phyloP scores from a whole-genome alignment of 371 early-diverging fungal species.

The Apophysomyces ossiformis region DNA sequence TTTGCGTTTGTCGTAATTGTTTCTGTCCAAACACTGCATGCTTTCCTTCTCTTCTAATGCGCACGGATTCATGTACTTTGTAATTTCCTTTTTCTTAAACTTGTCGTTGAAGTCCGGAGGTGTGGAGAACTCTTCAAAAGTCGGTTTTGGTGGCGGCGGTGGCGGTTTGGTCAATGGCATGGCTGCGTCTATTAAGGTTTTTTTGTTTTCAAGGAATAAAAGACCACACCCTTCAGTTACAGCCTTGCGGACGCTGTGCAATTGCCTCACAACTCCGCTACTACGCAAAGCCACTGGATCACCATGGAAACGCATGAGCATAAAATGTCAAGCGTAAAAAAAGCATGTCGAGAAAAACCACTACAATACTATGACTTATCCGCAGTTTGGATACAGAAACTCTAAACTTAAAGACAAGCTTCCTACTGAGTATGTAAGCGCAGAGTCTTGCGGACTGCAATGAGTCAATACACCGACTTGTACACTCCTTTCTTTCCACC shows the following conservation, averaged over 20 bases:
- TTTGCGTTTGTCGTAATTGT: slow-evolving; percentile 61
- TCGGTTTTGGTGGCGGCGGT: slow-evolving; percentile 54
- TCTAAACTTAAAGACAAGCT: too few species aligned
- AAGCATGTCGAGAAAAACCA: too few species aligned
- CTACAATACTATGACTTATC: too few species aligned
- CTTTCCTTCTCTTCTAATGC: slow-evolving; percentile 62
- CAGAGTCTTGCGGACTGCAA: too few species aligned
- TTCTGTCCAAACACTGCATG: slow-evolving; percentile 66
- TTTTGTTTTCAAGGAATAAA: neutral
- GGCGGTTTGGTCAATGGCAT: slow-evolving; percentile 57
- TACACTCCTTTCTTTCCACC: too few species aligned
- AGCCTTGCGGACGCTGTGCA: neutral
- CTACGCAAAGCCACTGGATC: neutral
- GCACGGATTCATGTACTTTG: slow-evolving; percentile 72
- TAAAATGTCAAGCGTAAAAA: too few species aligned
- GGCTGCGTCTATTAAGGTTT: neutral
- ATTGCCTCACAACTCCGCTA: neutral
- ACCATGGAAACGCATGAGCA: too few species aligned
- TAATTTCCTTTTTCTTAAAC: slow-evolving; percentile 56
- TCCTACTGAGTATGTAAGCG: too few species aligned
- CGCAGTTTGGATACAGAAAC: too few species aligned
- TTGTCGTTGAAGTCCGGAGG: slow-evolving; percentile 59
- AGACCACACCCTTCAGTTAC: neutral
- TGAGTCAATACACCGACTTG: too few species aligned
- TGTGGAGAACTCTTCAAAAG: slow-evolving; percentile 51